Base-by-base conservation (phyloP, 2,329 filamentous ascomycete genomes). In the Emydomyces testavorans region DNA sequence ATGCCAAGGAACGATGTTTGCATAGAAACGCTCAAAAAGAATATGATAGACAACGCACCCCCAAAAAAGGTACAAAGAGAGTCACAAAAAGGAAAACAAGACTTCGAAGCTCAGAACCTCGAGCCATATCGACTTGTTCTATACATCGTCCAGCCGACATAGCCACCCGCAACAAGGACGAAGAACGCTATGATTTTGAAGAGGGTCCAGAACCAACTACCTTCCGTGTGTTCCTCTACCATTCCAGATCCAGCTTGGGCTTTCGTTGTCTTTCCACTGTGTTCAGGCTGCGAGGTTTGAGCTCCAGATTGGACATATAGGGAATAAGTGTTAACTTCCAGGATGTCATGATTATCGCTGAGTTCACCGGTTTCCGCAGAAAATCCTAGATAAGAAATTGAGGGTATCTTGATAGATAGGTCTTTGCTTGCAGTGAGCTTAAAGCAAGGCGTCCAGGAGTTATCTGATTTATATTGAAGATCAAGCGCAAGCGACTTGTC, bases 301-400 rank as follows among this genome's bases (percentile, higher is more conserved):
- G 21, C 48, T 23, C 38, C 61, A 45, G 72, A 69, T 29, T 76
- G 78, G 58, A 77, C 80, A 71, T 96, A 96, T 53, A 98, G 72
- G 67, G 95, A 98, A 73, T 83, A 84, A 49, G 90, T 82, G 54
- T 80, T 74, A 58, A 98, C 77, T 43, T 80, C 83, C 63, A 96
- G 80, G 66, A 98, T 93, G 69, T 98, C 92, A 74, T 95, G 90
- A 74, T 94, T 94, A 71, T 98, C 92, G 67, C 82, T 87, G 56
- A 98, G 78, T 72, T 98, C 90, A 61, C 92, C 92, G 13, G 92
- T 96, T 73, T 96, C 90, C 3, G 69, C 70, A 20, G 67, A 75
- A 69, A 82, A 79, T 53, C 79, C 79, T 4, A 82, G 67, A 63
- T 82, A 82, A 23, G 76, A 71, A 46, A 80, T 76, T 7, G 74